Percentiles rank a stretch among this genome's conserved stretches.
Conservation (phyloP, 2,329 filamentous ascomycete species). For the Nemania serpens region DNA sequence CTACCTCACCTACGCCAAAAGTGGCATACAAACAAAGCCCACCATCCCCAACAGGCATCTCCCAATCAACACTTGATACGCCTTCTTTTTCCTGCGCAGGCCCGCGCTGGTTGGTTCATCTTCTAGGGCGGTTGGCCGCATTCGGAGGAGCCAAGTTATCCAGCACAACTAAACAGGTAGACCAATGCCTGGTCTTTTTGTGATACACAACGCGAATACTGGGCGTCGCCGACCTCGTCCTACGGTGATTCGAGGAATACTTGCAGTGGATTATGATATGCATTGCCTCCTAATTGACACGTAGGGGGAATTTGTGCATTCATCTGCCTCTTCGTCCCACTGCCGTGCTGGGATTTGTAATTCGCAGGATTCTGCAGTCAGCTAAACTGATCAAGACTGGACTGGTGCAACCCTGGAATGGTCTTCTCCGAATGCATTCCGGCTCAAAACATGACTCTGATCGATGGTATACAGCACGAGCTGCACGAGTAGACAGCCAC, state of each 20-base stretch:
- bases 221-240: constrained; percentile 15
- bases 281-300: constrained; percentile 9
- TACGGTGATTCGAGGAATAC: constrained; percentile 3
- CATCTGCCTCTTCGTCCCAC: constrained; percentile 1
- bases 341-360: constrained; percentile 28
- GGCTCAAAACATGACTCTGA: constrained; percentile 32
- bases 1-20: constrained; percentile 3
- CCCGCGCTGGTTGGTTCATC: constrained; percentile 9
- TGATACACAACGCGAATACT: constrained; percentile 20
- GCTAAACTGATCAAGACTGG: constrained; percentile 37
- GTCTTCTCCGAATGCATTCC: constrained; percentile 36
- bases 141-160: constrained; percentile 12
- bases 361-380: constrained; percentile 25
- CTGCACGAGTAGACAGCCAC: constrained; percentile 18
- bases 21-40: constrained; percentile 5
- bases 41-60: constrained; percentile 1
- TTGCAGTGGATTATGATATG: constrained; percentile 7
- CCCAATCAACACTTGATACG: constrained; percentile 3
- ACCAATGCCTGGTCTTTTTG: constrained; percentile 12
- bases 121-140: constrained; percentile 22
- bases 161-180: constrained; percentile 12
- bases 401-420: constrained; percentile 34
- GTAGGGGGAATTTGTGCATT: constrained; percentile 7
- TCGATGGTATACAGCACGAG: constrained; percentile 20
- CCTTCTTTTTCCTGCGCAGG: constrained; percentile 2